phyloP scores from a whole-genome alignment of 108 stramenopile species.

The Epipyxis sp. region DNA sequence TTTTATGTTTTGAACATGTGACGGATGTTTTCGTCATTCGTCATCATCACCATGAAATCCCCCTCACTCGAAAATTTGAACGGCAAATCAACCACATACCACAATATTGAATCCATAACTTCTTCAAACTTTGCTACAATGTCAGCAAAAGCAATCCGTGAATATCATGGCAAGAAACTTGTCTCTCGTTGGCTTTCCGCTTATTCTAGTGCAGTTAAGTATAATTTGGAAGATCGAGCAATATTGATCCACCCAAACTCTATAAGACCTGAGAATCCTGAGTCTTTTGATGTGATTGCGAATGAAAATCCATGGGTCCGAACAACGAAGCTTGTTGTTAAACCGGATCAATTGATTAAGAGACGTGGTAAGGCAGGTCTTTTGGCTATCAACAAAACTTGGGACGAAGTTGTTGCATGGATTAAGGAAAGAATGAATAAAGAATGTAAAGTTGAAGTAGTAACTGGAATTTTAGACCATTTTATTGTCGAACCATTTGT shows the following conservation, averaged over 20 bases:
- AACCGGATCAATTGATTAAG: constrained; percentile 89
- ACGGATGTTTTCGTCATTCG: too few relatives aligned
- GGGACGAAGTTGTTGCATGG: constrained; percentile 68
- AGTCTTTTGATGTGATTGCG: constrained; percentile 53
- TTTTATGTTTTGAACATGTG: too few relatives aligned
- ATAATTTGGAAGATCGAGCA: constrained; percentile 64
- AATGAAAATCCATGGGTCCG: constrained; percentile 69
- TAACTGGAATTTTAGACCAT: constrained; percentile 66
- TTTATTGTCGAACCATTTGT: constrained; percentile 85
- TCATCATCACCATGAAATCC: too few relatives aligned
- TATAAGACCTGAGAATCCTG: constrained; percentile 27
- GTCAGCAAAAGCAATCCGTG: constrained; percentile 79
- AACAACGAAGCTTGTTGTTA: constrained; percentile 65
- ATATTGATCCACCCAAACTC: constrained; percentile 47
- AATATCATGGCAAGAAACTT: constrained; percentile 79
- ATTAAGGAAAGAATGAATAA: constrained; percentile 66
- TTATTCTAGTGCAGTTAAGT: constrained; percentile 46
- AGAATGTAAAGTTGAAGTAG: constrained; percentile 62
- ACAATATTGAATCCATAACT: too few relatives aligned
- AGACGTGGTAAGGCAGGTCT: constrained; percentile 82
- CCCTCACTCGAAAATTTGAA: too few relatives aligned
- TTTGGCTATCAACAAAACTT: constrained; percentile 73
- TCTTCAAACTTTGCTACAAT: too few relatives aligned
- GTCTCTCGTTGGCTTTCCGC: constrained; percentile 66
- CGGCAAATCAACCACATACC: too few relatives aligned